Evolutionary conservation across 2,329 filamentous ascomycete species (phyloP), one percentile per base, ranked within the genome.

Genomic region (Penicillium hordei): DNA sequence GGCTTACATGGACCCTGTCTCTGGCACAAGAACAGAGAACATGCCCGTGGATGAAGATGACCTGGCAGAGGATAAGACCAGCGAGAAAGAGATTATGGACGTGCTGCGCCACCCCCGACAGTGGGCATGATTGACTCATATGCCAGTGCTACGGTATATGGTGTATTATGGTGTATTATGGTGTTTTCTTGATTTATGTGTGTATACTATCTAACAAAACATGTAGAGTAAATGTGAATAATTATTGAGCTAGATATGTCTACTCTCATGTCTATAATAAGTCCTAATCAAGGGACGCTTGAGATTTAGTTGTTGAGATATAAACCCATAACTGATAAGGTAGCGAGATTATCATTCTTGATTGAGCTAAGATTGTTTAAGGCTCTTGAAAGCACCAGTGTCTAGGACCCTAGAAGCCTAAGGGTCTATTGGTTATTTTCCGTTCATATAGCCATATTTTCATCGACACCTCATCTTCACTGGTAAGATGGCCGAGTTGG

Each of bases 1-100:
- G 94, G 86, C 89, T 72, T 99, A 99, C 75, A 97, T 97, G 93
- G 90, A 96, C 75, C 75, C 77, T 0, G 70, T 79, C 2, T 79
- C 76, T 2, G 78, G 78, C 9, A 80, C 78, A 9, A 71, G 75
- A 34, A 75, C 74, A 6, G 75, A 75, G 34, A 65, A 56, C 17
- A 60, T 58, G 89, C 85, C 72, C 77, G 87, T 59, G 21, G 55
- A 72, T 42, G 74, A 75, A 27, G 70, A 75, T 27, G 64, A 66
- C 12, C 60, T 69, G 33, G 68, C 63, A 13, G 69, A 75, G 31
- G 72, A 75, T 29, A 73, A 72, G 60, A 64, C 66, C 45, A 72
- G 68, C 62, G 94, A 99, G 78, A 89, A 90, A 75, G 83, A 91
- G 64, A 76, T 97, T 60, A 81, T 97, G 48, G 87, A 93, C 59